Percentiles rank a stretch among this genome's conserved stretches.
phyloP scores from a whole-genome alignment of 2,329 filamentous ascomycete species.

The Penicillium paneum region DNA sequence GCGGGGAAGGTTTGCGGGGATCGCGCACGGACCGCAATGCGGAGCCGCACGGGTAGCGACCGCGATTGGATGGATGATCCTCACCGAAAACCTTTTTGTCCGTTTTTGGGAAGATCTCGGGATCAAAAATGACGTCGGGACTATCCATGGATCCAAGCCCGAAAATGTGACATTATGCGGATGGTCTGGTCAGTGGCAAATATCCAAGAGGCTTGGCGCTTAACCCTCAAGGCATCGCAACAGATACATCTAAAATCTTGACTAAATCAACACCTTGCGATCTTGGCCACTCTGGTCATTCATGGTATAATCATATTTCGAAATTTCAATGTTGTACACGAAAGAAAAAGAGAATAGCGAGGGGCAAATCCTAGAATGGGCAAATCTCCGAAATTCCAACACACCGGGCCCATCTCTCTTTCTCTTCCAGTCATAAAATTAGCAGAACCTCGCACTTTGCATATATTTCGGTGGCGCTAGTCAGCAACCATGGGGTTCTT shows the following conservation, averaged over 20 bases:
- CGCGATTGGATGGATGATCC: background rate
- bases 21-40: conserved; percentile 5
- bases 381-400: background rate
- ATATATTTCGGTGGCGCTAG: too few species aligned
- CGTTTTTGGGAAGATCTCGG: background rate
- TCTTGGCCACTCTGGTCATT: too few species aligned
- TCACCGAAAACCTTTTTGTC: background rate
- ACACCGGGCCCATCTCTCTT: background rate
- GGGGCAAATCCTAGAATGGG: background rate
- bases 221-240: background rate
- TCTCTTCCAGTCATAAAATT: background rate
- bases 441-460: background rate
- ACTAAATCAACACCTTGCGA: background rate
- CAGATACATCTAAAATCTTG: background rate
- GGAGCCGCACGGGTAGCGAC: conserved; percentile 10
- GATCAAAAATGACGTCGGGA: background rate
- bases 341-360: background rate
- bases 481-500: background rate
- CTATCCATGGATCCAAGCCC: background rate
- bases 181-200: background rate
- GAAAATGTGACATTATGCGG: too few species aligned
- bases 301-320: background rate
- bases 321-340: background rate
- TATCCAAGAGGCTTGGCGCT: background rate
- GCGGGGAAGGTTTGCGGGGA: conserved; percentile 14